Base-by-base conservation (phyloP, 306 rosid species). In the Leucaena leucocephala region DNA sequence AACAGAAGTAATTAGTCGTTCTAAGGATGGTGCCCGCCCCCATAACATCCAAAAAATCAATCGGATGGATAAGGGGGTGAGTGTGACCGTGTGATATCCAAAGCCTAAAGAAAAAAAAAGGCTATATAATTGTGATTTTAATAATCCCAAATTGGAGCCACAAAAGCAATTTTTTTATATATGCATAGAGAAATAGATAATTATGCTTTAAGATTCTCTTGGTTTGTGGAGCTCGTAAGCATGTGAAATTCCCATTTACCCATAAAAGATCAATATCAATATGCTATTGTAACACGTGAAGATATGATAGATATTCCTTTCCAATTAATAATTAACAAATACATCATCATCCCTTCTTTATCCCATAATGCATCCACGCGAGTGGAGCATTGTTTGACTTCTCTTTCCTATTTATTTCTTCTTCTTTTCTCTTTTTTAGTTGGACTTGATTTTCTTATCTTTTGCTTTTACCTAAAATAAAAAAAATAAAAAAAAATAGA, bases 301-400 rank as follows among this genome's bases (percentile, higher is more conserved):
- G 50, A 67, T 21, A 40, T 40, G 52, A 40, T 67, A 40, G 50
- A 40, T 67, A 42, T 67, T 40, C 35, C 72, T 67, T 42, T 44
- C 17, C 35, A 39, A 40, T 10, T 7, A n/a, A 67, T 67, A n/a
- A 67, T 40, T 43, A 67, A 67, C 49, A 40, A 40, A 40, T 40
- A 61, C 5, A 33, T 34, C 15, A 17, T 49, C 49, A 67, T 42
- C 50, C 19, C 4, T n/a, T 17, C 8, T 11, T 40, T 17, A 16
- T 9, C 34, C 7, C 27, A 3, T 6, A 64, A 64, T 64, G 70
- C 46, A 2, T 64, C 45, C 38, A 33, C 11, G 16, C 35, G 22
- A 64, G 7, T 64, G 45, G 11, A 64, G 69, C 69, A 4, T 64
- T 36, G 45, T 36, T 64, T 35, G 45, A 36, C 44, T 15, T 35